A percentile compares a stretch with the other conserved stretches of the same genome.
phyloP scores from a whole-genome alignment of 495 filamentous ascomycete species.

The Astrothelium subdiscretum region DNA sequence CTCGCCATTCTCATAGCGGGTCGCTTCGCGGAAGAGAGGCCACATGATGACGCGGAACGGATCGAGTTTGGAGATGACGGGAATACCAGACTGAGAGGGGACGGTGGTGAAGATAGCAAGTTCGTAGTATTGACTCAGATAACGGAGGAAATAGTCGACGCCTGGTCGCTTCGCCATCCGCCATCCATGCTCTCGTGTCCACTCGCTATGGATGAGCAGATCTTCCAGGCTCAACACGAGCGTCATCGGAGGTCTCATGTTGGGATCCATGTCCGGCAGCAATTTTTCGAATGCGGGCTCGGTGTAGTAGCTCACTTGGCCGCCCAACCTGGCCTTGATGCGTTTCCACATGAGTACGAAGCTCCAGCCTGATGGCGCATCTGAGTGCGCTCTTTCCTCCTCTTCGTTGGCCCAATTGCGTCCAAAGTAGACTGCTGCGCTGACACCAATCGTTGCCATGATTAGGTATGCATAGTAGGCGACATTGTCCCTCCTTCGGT shows the following conservation, averaged over 20 bases:
- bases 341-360: constrained; percentile 67
- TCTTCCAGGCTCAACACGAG: constrained; percentile 88
- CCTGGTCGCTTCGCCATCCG: constrained; percentile 89
- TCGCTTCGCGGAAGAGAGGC: constrained; percentile 90
- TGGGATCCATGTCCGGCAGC: constrained; percentile 75
- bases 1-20: constrained; percentile 86
- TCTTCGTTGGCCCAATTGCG: constrained; percentile 76
- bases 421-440: constrained; percentile 58
- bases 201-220: constrained; percentile 84
- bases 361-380: constrained; percentile 63
- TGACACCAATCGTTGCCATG: constrained; percentile 36
- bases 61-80: constrained; percentile 83
- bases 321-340: constrained; percentile 56
- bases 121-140: constrained; percentile 94
- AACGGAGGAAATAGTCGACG: constrained; percentile 92
- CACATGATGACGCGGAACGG: constrained; percentile 94
- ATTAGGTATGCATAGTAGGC: constrained; percentile 54
- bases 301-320: constrained; percentile 79
- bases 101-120: constrained; percentile 88
- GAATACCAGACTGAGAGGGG: constrained; percentile 68
- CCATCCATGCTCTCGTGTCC: constrained; percentile 90
- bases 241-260: constrained; percentile 78
- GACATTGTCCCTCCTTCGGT: constrained; percentile 61
- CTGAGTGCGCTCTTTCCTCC: constrained; percentile 49
- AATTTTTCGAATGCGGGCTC: constrained; percentile 92